Evolutionary conservation across 768 basidiomycete species (phyloP), one percentile per base, ranked within the genome.

Genomic region (Leccinum disarticulatum): DNA sequence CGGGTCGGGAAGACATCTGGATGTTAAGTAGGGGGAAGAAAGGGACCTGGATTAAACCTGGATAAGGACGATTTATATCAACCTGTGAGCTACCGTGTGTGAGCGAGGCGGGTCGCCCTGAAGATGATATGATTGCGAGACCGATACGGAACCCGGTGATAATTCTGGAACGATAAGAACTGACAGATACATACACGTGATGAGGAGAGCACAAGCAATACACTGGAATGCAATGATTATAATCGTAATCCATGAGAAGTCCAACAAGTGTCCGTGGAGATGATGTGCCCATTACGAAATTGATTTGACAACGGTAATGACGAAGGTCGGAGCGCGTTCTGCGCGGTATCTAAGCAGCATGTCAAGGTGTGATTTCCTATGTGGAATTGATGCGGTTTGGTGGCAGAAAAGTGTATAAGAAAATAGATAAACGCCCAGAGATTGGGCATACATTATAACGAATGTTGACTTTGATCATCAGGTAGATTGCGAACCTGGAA

Each of bases 401-500:
- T 22, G 30, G 46, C 19, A 47, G 28, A 55, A 66, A 65, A 51
- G 53, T 36, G 36, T 17, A 49, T 30, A 50, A 27, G 43, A 57
- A 54, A 50, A 55, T 58, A 64, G 51, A 56, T 61, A 54, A 53
- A 57, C 27, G 30, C 55, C 38, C 48, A 33, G 46, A 31, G 31
- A 36, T 33, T 30, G 50, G n/a, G 48, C 41, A 48, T 59, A 52
- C 19, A 61, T 65, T 49, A 72, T 52, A 51, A 49, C 8, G 73
- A 73, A 53, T 65, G 67, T 61, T 72, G 69, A 56, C 78, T 81
- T 54, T 72, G 70, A 56, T 67, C 67, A 65, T 82, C 82, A 55
- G 83, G 79, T 22, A 84, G 57, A 67, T 86, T 86, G 53, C 84
- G 82, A 68, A 86, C 82, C 83, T 85, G 61, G 55, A 56, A 54